Evolutionary conservation across 2,329 filamentous ascomycete genomes (phyloP).

Genomic region (Tolypocladium guangdongense): DNA sequence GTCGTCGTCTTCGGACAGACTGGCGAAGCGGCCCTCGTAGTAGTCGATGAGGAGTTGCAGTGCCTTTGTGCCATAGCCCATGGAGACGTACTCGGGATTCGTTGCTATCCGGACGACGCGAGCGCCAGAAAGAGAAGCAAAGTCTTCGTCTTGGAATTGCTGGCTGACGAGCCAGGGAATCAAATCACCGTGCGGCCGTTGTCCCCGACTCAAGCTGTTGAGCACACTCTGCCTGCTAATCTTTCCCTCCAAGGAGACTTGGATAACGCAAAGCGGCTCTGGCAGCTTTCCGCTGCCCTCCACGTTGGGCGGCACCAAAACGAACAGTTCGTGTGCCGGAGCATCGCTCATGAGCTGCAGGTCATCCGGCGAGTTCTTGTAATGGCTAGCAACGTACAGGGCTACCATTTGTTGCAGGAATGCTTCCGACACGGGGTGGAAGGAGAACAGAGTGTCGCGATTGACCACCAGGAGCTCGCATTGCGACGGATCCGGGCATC

Average conservation of each 20-base stretch:
- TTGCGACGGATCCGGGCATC: slow-evolving; percentile 80
- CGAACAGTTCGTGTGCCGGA: slow-evolving; percentile 90
- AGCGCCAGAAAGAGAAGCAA: slow-evolving; percentile 85
- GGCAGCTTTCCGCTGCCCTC: slow-evolving; percentile 70
- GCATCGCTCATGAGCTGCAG: slow-evolving; percentile 98
- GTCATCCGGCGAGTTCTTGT: slow-evolving; percentile 97
- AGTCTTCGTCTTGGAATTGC: slow-evolving; percentile 96
- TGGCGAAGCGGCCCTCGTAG: slow-evolving; percentile 87
- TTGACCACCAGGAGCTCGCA: slow-evolving; percentile 93
- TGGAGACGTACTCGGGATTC: slow-evolving; percentile 81
- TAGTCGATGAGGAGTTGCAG: slow-evolving; percentile 82
- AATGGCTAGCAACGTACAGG: slow-evolving; percentile 91
- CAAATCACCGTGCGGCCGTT: slow-evolving; percentile 80
- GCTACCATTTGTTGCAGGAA: slow-evolving; percentile 98
- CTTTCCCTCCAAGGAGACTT: slow-evolving; percentile 86
- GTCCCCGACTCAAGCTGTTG: slow-evolving; percentile 78
- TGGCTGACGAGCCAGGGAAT: slow-evolving; percentile 97
- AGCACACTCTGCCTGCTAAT: slow-evolving; percentile 91
- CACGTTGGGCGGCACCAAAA: slow-evolving; percentile 76
- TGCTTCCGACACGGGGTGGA: slow-evolving; percentile 92
- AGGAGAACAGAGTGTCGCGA: slow-evolving; percentile 94
- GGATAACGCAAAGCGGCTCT: slow-evolving; percentile 88
- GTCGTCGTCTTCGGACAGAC: slow-evolving; percentile 61
- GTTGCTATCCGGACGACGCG: slow-evolving; percentile 91
- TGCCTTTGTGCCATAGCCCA: slow-evolving; percentile 89